phyloP scores from a whole-genome alignment of 2,329 filamentous ascomycete genomes.

The Teratosphaeria zuluensis region DNA sequence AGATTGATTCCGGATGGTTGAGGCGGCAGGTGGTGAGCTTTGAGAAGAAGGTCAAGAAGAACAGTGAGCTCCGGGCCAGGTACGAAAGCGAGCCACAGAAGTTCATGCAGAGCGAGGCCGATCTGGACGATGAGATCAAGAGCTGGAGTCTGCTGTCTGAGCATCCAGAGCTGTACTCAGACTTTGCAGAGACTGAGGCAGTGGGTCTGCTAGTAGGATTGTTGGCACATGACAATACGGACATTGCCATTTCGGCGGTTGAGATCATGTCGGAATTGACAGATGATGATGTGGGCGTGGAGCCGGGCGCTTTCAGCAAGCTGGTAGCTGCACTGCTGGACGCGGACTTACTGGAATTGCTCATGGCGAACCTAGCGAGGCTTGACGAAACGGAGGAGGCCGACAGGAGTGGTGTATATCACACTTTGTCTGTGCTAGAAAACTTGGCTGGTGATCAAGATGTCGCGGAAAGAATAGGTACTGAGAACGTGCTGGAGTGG shows the following conservation, averaged over 20 bases:
- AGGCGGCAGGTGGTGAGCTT: conserved; percentile 72
- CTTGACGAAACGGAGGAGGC: conserved; percentile 64
- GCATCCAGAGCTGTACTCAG: conserved; percentile 70
- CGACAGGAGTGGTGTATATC: conserved; percentile 79
- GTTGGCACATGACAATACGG: conserved; percentile 89
- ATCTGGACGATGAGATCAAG: conserved; percentile 83
- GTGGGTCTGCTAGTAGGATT: conserved; percentile 66
- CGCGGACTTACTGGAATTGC: conserved; percentile 61
- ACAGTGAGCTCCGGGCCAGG: conserved; percentile 78
- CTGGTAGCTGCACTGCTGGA: conserved; percentile 55
- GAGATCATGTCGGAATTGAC: conserved; percentile 86
- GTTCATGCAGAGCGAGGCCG: conserved; percentile 77
- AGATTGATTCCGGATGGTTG: conserved; percentile 76
- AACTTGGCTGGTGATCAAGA: conserved; percentile 65
- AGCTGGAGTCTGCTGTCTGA: conserved; percentile 77
- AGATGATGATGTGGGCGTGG: conserved; percentile 80
- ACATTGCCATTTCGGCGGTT: conserved; percentile 85
- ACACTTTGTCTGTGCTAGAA: conserved; percentile 72
- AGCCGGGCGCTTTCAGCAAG: conserved; percentile 68
- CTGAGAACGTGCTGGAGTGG: conserved; percentile 65
- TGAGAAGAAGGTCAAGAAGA: conserved; percentile 83
- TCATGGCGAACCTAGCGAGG: conserved; percentile 68
- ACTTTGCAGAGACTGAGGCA: conserved; percentile 62
- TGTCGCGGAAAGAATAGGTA: conserved; percentile 62
- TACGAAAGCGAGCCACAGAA: conserved; percentile 71